A percentile compares a stretch with the other conserved stretches of the same genome.
These are phyloP conservation scores for Byssoonygena ceratinophila DNA, from an alignment of 2,329 filamentous ascomycete species.

Conservation along the genomic window DNA sequence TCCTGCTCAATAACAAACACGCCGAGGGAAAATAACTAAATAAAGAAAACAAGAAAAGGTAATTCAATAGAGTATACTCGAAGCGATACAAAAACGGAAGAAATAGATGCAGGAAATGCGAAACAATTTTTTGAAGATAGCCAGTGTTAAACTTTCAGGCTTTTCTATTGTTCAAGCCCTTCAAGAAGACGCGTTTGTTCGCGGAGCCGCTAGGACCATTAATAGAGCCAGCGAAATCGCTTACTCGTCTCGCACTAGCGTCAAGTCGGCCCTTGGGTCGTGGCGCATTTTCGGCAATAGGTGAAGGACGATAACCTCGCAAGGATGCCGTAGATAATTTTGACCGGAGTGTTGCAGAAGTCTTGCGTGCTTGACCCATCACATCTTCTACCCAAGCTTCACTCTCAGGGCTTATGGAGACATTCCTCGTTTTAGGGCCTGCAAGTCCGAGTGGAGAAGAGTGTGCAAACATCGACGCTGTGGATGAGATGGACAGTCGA, in stretches of 20 bases:
- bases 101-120: background rate
- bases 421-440: slow-evolving; percentile 31
- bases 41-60: background rate
- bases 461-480: slow-evolving; percentile 26
- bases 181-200: slow-evolving; percentile 32
- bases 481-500: slow-evolving; percentile 32
- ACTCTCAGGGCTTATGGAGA: slow-evolving; percentile 36
- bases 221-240: slow-evolving; percentile 25
- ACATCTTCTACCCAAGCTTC: slow-evolving; percentile 41
- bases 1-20: background rate
- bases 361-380: slow-evolving; percentile 35
- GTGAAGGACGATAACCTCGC: slow-evolving; percentile 5
- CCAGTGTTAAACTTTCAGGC: slow-evolving; percentile 2
- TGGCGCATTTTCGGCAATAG: slow-evolving; percentile 2
- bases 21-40: background rate
- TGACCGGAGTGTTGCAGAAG: slow-evolving; percentile 25
- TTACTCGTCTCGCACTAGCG: slow-evolving; percentile 22
- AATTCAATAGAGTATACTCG: background rate
- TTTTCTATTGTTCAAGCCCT: slow-evolving; percentile 24
- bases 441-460: slow-evolving; percentile 37
- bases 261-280: background rate
- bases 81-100: no score
- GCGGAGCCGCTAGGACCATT: slow-evolving; percentile 19
- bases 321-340: slow-evolving; percentile 10
- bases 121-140: background rate